Evolutionary conservation across 2,329 filamentous ascomycete genomes (phyloP), one percentile per base, ranked within the genome.

Genomic region (Bipolaris gigantea): DNA sequence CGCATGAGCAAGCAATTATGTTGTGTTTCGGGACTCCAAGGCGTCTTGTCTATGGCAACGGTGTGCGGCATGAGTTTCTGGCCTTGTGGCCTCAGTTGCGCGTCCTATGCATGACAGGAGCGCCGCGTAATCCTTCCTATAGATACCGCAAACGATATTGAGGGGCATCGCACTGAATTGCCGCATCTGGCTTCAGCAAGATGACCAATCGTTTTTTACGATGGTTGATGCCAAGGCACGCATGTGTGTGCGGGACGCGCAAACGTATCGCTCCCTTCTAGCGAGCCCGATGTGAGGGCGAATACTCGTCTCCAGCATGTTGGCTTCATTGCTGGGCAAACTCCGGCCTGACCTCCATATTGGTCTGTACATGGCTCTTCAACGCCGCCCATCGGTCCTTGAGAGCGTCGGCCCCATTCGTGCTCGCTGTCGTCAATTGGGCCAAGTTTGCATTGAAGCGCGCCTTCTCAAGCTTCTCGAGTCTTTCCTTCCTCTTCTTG

Each of bases 311-410:
- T 46, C 32, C 18, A 33, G 9, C 33, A 13, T 9, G 43, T 8
- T 16, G 15, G 19, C 18, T 23, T 59, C 36, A 50, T 34, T 57
- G 66, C 50, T 67, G 65, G 7, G 48, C 56, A 70, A 96, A 96
- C 3, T 88, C 89, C 13, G 88, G 85, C 64, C 93, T 93, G 74
- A 90, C 89, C 76, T 96, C 90, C 86, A 96, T 90, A 1, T 90
- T 97, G 38, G 87, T 83, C 1, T 89, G 88, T 47, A 97, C 95
- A 70, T 93, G 95, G 9, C 81, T 86, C 65, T 92, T 85, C 73
- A 97, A 73, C 15, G 91, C 90, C 27, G 89, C 89, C 89, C 91
- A 97, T 50, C 89, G 67, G 50, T 66, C 72, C 59, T 61, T 62
- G 53, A 63, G 60, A 33, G 61, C 68, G 30, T 59, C 47, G 11